Conservation (phyloP, 139 green algal genomes). For the Closterium sp. region DNA sequence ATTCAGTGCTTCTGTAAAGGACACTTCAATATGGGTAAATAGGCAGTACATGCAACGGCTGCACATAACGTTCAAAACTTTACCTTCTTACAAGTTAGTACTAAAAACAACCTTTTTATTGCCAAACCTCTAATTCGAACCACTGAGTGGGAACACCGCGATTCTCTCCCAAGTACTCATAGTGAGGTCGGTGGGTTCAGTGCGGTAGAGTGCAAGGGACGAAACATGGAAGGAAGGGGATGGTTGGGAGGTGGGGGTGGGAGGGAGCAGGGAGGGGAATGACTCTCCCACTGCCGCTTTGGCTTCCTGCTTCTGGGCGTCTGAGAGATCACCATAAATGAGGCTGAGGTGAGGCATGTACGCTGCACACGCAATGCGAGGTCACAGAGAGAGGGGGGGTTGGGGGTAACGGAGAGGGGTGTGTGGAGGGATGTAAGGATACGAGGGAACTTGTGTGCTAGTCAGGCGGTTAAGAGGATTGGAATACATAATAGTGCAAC, state of each 20-base stretch:
- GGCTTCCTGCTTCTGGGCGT: slow-evolving; percentile 9
- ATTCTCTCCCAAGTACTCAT: background rate
- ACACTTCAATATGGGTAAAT: background rate
- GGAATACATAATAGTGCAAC: background rate
- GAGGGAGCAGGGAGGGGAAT: background rate
- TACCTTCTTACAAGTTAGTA: background rate
- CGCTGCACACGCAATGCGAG: background rate
- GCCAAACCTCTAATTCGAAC: background rate
- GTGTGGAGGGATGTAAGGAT: background rate
- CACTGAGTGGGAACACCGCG: background rate
- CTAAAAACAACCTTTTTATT: background rate
- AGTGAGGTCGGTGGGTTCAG: background rate
- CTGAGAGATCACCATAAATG: slow-evolving; percentile 14
- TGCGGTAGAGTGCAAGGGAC: background rate
- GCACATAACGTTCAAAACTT: no score
- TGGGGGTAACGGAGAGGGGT: no score
- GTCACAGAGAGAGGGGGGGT: background rate
- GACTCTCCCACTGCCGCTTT: background rate
- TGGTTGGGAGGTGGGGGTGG: background rate
- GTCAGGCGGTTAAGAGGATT: background rate
- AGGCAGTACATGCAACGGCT: no score
- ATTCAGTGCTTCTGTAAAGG: background rate
- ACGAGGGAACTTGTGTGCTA: background rate
- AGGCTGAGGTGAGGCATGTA: slow-evolving; percentile 41
- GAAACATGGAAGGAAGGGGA: background rate